Evolutionary conservation across 1,139 yeast genomes (phyloP).

Genomic region (Protomyces lactucae-debilis): DNA sequence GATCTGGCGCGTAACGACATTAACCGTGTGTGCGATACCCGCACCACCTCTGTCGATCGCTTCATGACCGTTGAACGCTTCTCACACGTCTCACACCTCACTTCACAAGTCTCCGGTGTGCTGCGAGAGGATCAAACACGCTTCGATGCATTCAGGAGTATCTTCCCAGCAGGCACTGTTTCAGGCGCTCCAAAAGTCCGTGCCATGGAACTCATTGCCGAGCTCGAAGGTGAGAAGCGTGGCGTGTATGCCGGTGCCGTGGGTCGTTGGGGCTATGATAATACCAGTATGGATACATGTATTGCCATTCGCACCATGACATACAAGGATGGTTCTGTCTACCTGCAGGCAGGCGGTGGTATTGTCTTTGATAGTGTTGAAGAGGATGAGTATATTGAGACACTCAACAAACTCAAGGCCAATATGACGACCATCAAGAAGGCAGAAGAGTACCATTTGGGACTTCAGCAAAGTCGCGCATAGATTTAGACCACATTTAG

Average conservation of each 20-base stretch:
- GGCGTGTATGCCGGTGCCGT: conserved; percentile 99
- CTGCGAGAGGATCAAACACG: conserved; percentile 76
- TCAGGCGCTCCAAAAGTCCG: conserved; percentile 96
- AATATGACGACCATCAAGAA: conserved; percentile 82
- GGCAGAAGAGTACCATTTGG: conserved; percentile 76
- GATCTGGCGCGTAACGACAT: conserved; percentile 95
- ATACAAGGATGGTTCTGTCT: conserved; percentile 81
- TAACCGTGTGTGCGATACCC: conserved; percentile 88
- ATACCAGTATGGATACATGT: conserved; percentile 91
- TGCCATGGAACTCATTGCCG: conserved; percentile 92
- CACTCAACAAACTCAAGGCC: conserved; percentile 95
- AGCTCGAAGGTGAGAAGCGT: conserved; percentile 82
- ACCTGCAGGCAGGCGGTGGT: conserved; percentile 97
- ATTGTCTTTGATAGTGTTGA: conserved; percentile 94
- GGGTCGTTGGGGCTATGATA: conserved; percentile 97
- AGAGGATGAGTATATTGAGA: conserved; percentile 89
- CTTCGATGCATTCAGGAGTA: conserved; percentile 93
- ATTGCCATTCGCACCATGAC: conserved; percentile 97
- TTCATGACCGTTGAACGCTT: conserved; percentile 85
- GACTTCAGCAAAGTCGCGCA: not conserved
- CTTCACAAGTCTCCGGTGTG: conserved; percentile 89
- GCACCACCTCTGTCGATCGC: conserved; percentile 77
- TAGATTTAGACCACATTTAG: no score
- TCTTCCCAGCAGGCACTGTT: conserved; percentile 98
- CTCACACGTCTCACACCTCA: conserved; percentile 96